These are phyloP conservation scores for Syzygium syzygioides DNA, from an alignment of 441 rosid species.

Conservation along the genomic window DNA sequence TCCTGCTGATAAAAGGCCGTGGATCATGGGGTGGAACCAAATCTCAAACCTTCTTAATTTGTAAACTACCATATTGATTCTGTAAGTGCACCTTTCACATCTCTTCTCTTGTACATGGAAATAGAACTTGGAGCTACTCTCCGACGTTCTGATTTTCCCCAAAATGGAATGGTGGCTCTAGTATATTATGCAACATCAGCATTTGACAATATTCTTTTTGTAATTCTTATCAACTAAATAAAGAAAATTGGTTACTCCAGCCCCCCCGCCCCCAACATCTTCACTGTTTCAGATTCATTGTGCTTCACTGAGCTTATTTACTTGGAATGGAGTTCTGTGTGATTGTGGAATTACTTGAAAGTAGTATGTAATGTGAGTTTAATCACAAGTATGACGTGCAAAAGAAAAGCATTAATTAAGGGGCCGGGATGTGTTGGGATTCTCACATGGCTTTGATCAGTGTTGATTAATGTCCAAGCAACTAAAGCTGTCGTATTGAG, in stretches of 20 bases:
- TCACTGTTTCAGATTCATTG: background rate
- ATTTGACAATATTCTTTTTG: background rate
- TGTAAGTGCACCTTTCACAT: background rate
- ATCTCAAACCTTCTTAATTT: constrained; percentile 84
- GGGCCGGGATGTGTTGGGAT: background rate
- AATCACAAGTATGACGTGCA: background rate
- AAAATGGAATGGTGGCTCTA: constrained; percentile 6
- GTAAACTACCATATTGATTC: constrained; percentile 15
- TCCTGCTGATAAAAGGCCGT: constrained; percentile 78
- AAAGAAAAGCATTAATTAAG: background rate
- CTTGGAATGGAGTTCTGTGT: background rate
- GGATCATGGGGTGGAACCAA: constrained; percentile 92
- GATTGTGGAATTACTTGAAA: background rate
- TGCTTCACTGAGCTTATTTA: background rate
- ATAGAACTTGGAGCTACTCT: constrained; percentile 31
- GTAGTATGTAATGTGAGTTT: background rate
- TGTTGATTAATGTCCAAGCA: background rate
- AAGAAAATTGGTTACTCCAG: background rate
- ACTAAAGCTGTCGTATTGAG: background rate
- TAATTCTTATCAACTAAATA: background rate
- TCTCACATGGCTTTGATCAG: background rate
- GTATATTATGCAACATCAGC: constrained; percentile 12
- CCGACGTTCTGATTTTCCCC: constrained; percentile 9
- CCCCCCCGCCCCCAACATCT: background rate
- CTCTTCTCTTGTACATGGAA: constrained; percentile 17